Base-by-base conservation (phyloP, 2,329 filamentous ascomycete genomes). In the Botrytis porri region DNA sequence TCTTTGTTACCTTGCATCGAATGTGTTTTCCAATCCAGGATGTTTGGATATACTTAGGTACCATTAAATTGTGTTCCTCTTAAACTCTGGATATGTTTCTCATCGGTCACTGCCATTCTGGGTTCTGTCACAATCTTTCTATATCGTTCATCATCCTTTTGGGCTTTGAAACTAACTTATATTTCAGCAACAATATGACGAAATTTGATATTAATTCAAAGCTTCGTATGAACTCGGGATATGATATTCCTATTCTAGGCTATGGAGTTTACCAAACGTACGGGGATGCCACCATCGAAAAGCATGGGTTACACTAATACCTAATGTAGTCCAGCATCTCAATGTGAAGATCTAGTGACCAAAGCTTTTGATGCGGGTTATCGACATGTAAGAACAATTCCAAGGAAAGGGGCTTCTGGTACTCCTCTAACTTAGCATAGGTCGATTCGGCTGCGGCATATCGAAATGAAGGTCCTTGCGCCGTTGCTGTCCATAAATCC, bases 231-330 rank as follows among this genome's bases (percentile, higher is more conserved):
- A 86, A 86, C 70, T 90, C 88, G 25, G 88, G 89, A 59, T 85
- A 89, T 80, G 85, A 89, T 29, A 90, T 91, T 60, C 89, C 89
- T 14, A 77, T 85, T 12, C 81, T 91, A 1, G 89, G 88, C 45
- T 90, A 86, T 79, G 88, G 88, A 29, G 82, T 83, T 54, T 84
- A 83, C 63, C 81, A 84, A 80, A 83, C 82, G 82, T 83, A 78
- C 43, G 77, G 71, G 71, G 22, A 57, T 32, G 29, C 18, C 48
- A 69, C n/a, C 20, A 41, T 22, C 39, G 6, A 41, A 59, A 45
- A 18, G 20, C 10, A 48, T 39, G 37, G 43, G 59, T 35, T 67
- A 64, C 35, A 64, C 72, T 77, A 29, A 74, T n/a, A 74, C 65
- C 18, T 67, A 62, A 48, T 54, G n/a, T 70, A 88, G 86, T 8